Conservation (phyloP, 352 stramenopile species). For the Phytophthora pluvialis region DNA sequence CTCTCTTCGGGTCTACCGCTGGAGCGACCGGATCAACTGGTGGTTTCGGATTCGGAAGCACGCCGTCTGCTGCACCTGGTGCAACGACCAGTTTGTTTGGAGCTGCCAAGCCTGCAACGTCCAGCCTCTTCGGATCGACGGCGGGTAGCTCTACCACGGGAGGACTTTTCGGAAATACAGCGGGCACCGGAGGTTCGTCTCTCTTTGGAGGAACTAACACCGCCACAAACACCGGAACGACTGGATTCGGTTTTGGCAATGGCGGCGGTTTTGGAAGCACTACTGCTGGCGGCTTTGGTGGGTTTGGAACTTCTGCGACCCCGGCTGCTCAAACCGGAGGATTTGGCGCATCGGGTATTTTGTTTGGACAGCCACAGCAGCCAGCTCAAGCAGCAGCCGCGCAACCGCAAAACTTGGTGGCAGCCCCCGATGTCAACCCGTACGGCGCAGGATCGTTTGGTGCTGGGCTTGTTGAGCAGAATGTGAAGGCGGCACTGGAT, state of each 20-base stretch:
- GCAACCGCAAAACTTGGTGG: conserved; percentile 59
- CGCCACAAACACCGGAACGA: conserved; percentile 35
- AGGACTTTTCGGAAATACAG: conserved; percentile 42
- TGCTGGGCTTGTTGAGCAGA: conserved; percentile 64
- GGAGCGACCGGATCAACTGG: conserved; percentile 36
- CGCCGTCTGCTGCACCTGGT: conserved; percentile 29
- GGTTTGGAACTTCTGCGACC: conserved; percentile 45
- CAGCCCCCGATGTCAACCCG: conserved; percentile 61
- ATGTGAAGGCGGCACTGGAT: conserved; percentile 67
- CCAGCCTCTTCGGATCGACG: conserved; percentile 48
- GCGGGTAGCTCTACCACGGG: conserved; percentile 28
- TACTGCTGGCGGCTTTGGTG: conserved; percentile 49
- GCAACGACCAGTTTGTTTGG: conserved; percentile 52
- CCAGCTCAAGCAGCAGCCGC: conserved; percentile 31
- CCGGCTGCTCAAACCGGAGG: conserved; percentile 36
- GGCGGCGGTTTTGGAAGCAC: conserved; percentile 44
- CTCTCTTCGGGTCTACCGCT: conserved; percentile 46
- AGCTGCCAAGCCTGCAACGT: conserved; percentile 41
- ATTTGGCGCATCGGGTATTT: conserved; percentile 40
- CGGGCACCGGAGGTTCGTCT: conserved; percentile 40
- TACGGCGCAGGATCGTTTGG: conserved; percentile 64
- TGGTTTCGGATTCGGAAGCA: conserved; percentile 52
- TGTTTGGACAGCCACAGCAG: conserved; percentile 47
- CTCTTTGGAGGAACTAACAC: conserved; percentile 45
- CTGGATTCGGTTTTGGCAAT: conserved; percentile 49